Evolutionary conservation across 2,329 filamentous ascomycete genomes (phyloP), one percentile per base, ranked within the genome.

Genomic region (Plenodomus biglobosus): DNA sequence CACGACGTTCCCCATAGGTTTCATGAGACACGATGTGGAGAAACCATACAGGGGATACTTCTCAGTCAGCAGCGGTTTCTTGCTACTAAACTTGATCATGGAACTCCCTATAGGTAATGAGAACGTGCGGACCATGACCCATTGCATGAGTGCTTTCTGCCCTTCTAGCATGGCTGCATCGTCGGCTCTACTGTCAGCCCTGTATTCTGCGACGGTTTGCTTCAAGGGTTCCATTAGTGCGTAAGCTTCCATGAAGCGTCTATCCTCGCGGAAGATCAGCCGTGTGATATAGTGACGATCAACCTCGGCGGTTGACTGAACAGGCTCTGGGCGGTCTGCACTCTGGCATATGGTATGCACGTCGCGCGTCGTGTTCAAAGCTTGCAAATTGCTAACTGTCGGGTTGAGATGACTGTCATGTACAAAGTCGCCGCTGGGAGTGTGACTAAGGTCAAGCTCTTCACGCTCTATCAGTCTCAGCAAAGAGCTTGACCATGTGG

Each of bases 31-130:
- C 44, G 89, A 90, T 30, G 96, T 80, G 55, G 92, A 96, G 74
- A 99, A 99, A 0, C 92, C 92, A 40, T 88, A 83, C 38, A 96
- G 87, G 13, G 87, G 85, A 60, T 95, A 90, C 64, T 92, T 95
- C 68, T 99, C 94, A 0, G 94, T 99, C 42, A 97, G 78, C 15
- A 99, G 77, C 10, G 95, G 95, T 48, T 88, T 87, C 30, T 92
- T 87, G 45, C 92, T 85, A 59, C 90, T 89, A 71, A 90, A 99
- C 68, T 92, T 89, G 46, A 97, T 78, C 72, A 99, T 84, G 1
- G 87, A 92, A 53, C 92, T 85, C 1, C 95, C 95, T 5, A 90
- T 82, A 1, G 94, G 90, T 44, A 96, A 87, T 1, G 94, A 92
- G 49, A 97, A 79, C 13, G 92, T 97, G 49, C 94, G 85, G 38